Conservation (phyloP, 331 rosid genomes). For the Quercus phellos region DNA sequence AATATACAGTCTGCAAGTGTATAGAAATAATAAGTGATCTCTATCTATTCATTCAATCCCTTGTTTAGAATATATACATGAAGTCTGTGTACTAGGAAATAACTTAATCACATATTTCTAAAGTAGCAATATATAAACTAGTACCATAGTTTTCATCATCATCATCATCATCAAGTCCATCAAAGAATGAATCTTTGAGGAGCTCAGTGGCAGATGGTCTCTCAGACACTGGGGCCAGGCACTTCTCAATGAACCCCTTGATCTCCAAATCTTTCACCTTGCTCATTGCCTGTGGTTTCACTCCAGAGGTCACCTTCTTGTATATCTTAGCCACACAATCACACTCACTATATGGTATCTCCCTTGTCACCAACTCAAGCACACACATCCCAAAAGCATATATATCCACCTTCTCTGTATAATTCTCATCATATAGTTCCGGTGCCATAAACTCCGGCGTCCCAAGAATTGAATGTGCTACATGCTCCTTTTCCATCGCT, state of each 20-base stretch:
- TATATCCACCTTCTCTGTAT: background rate
- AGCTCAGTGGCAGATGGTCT: background rate
- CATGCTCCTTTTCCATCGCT: background rate
- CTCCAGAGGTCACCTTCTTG: background rate
- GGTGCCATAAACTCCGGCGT: background rate
- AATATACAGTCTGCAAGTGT: too few relatives aligned
- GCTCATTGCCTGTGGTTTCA: background rate
- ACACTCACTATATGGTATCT: background rate
- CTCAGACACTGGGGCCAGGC: background rate
- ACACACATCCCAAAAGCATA: background rate
- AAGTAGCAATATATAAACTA: too few relatives aligned
- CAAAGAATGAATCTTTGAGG: background rate
- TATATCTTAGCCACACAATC: background rate
- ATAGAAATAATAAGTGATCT: too few relatives aligned
- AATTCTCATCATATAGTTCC: background rate
- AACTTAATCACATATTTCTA: too few relatives aligned
- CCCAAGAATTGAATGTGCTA: background rate
- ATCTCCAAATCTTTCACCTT: background rate
- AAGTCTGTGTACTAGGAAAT: too few relatives aligned
- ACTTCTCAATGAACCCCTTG: background rate
- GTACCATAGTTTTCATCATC: background rate
- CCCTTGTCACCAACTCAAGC: background rate
- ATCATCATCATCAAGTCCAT: background rate
- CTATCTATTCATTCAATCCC: too few relatives aligned
- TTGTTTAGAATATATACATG: too few relatives aligned